phyloP scores from a whole-genome alignment of 305 asterid genomes.

The Lippia alba region DNA sequence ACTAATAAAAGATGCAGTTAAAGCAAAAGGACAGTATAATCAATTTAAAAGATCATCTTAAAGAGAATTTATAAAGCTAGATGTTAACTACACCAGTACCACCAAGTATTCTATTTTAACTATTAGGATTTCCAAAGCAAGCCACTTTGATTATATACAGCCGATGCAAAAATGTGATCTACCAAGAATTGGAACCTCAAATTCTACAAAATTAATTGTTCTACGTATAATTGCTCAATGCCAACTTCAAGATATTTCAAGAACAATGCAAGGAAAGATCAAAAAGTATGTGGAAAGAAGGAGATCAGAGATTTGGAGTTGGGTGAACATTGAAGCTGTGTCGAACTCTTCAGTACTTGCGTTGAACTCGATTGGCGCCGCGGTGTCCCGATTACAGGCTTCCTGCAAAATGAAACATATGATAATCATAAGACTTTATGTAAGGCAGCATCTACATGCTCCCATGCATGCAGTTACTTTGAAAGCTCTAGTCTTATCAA shows the following conservation, averaged over 20 bases:
- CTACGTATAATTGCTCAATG: neutral
- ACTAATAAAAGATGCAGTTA: too few relatives aligned
- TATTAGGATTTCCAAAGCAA: too few relatives aligned
- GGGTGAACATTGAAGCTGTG: constrained; percentile 49
- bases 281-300: constrained; percentile 7
- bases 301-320: constrained; percentile 47
- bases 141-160: constrained; percentile 6
- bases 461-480: too few relatives aligned
- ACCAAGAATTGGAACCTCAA: neutral
- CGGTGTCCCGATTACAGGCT: constrained; percentile 45
- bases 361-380: constrained; percentile 42
- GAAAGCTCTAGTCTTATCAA: too few relatives aligned
- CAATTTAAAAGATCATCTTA: too few relatives aligned
- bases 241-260: neutral
- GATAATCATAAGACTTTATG: too few relatives aligned
- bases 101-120: too few relatives aligned
- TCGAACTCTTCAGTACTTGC: constrained; percentile 68
- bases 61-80: too few relatives aligned
- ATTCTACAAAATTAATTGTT: neutral
- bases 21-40: too few relatives aligned
- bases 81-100: too few relatives aligned
- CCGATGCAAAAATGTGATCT: neutral
- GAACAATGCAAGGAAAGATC: constrained; percentile 6
- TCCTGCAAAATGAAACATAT: constrained; percentile 48
- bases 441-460: too few relatives aligned